Percentiles rank a stretch among this genome's conserved stretches.
Evolutionary conservation across 306 rosid species (phyloP).

Genomic region (Spatholobus suberectus): DNA sequence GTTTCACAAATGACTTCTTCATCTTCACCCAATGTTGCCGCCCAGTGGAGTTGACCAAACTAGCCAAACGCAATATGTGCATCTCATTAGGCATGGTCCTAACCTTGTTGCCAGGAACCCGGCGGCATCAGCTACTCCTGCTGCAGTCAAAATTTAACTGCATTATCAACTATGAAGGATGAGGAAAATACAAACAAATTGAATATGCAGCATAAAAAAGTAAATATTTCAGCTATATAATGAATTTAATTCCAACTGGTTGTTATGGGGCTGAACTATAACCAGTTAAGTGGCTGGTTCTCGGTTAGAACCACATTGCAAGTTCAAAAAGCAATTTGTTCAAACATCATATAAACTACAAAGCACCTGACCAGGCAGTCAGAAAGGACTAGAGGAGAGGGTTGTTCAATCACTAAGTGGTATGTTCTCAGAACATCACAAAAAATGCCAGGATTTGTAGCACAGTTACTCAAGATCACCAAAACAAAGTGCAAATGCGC

Average conservation of each 20-base stretch:
- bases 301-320: neutral
- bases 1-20: conserved; percentile 25
- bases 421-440: neutral
- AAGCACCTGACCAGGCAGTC: neutral
- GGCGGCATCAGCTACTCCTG: neutral
- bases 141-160: conserved; percentile 27
- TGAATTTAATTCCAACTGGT: neutral
- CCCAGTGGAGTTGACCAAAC: neutral
- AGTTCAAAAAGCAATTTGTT: neutral
- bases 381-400: neutral
- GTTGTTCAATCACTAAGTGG: neutral
- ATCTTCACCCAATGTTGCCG: neutral
- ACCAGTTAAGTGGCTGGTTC: neutral
- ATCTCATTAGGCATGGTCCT: neutral
- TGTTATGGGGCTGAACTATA: neutral
- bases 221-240: conserved; percentile 4
- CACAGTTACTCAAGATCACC: neutral
- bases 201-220: neutral
- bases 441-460: neutral
- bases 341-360: neutral
- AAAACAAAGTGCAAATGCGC: neutral
- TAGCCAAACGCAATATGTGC: neutral
- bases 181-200: neutral
- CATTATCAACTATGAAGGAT: neutral
- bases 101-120: conserved; percentile 18